These are phyloP conservation scores for Nannochloropsis oceanica DNA, from an alignment of 108 stramenopile species.

Conservation along the genomic window DNA sequence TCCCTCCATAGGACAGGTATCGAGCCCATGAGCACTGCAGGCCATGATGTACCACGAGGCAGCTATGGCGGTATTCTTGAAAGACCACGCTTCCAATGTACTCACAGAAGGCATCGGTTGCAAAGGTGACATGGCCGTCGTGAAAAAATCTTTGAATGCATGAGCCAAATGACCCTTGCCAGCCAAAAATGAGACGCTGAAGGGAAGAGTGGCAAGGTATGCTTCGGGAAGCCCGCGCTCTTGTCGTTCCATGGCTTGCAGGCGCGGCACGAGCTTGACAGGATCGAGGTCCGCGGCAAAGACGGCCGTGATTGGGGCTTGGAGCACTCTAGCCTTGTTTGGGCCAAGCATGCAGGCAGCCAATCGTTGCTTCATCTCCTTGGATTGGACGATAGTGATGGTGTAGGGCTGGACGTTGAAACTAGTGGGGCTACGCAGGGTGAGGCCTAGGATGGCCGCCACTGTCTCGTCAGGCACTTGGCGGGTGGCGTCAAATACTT, in stretches of 20 bases:
- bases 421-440: constrained; percentile 55
- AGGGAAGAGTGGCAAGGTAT: constrained; percentile 2
- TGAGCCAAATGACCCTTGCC: constrained; percentile 40
- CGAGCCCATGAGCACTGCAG: constrained; percentile 50
- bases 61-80: constrained; percentile 60
- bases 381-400: constrained; percentile 44
- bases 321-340: constrained; percentile 59
- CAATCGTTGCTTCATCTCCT: constrained; percentile 41
- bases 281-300: constrained; percentile 55
- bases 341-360: constrained; percentile 49
- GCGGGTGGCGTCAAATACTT: background rate
- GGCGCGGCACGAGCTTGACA: constrained; percentile 5
- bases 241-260: constrained; percentile 12
- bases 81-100: constrained; percentile 58
- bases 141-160: constrained; percentile 13
- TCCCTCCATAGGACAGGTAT: constrained; percentile 73
- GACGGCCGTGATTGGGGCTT: constrained; percentile 62
- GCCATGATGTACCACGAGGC: constrained; percentile 64
- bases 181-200: constrained; percentile 43
- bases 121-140: constrained; percentile 1
- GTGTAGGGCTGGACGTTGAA: constrained; percentile 72
- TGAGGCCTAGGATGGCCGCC: constrained; percentile 28
- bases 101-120: constrained; percentile 48
- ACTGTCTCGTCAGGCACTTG: background rate
- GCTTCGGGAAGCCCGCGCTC: background rate